A percentile compares a stretch with the other conserved stretches of the same genome.
phyloP scores from a whole-genome alignment of 441 rosid species.

The Lepidium campestre region DNA sequence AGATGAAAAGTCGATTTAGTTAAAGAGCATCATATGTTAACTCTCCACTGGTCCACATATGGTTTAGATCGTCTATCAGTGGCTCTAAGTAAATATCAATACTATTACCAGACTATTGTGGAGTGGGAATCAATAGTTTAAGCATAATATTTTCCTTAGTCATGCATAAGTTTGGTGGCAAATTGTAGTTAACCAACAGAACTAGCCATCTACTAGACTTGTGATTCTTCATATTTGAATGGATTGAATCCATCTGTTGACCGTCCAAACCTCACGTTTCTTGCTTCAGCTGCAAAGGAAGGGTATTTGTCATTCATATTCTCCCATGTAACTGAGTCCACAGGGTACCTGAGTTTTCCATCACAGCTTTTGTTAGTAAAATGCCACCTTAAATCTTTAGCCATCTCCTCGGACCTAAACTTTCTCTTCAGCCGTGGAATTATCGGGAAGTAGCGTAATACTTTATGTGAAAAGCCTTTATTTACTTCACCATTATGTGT shows the following conservation, averaged over 20 bases:
- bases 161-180: too few relatives aligned
- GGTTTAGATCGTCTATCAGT: neutral
- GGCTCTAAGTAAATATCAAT: neutral
- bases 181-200: neutral
- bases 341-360: neutral
- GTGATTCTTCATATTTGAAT: neutral
- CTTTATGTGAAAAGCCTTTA: neutral
- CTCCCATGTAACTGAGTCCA: neutral
- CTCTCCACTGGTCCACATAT: neutral
- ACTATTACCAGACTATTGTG: neutral
- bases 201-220: neutral
- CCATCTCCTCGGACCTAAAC: neutral
- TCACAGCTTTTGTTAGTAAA: neutral
- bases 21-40: neutral
- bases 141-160: neutral
- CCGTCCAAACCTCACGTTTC: neutral
- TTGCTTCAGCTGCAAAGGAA: neutral
- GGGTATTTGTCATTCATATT: neutral
- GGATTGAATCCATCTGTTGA: neutral
- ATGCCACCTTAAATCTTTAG: neutral
- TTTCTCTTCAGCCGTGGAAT: neutral
- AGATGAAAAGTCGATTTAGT: neutral
- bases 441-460: neutral
- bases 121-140: neutral
- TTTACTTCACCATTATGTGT: neutral